Base-by-base conservation (phyloP, 352 stramenopile species). In the Thalassiosira livingstoniorum region DNA sequence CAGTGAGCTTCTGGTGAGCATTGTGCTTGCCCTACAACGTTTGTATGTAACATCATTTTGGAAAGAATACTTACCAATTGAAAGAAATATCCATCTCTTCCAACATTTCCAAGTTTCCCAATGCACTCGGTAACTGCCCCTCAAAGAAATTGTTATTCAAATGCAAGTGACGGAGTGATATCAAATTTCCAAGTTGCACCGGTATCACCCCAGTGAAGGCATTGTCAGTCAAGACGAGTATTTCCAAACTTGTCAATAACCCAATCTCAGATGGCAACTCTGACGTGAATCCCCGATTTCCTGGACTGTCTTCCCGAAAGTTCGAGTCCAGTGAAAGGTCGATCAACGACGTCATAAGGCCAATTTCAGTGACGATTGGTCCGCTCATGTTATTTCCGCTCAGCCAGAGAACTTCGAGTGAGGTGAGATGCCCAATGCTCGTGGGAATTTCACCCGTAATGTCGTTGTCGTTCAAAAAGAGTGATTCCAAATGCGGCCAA, bases 381-480 rank as follows among this genome's bases (percentile, higher is more conserved):
- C 73, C 73, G 3, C 73, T 53, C 29, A 80, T 37, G 54, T 74
- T 80, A 54, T 80, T 80, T 0, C 73, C 73, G n/a, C 73, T 63
- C 0, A 80, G 31, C 73, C 73, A 80, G n/a, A 80, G 35, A 27
- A 71, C 35, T 74, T 80, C 54, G 25, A 80, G 71, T 4, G 73
- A 74, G 2, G 32, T 63, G 18, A 78, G 58, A 31, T 61, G 39
- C 29, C 31, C 34, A 51, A 85, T 73, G 29, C 53, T 77, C 23
- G 11, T 71, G 54, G 77, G 77, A 39, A 85, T 39, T 15, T 13
- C 68, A 25, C 87, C 87, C 5, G 78, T 82, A 2, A 92, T 74
- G 27, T 87, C 65, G 74, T 85, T 92, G 10, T 90, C 71, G 64
- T 81, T 85, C 66, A 92, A 63, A 62, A 79, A 90, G 4, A 75